These are phyloP conservation scores for Elsinoe fawcettii DNA, from an alignment of 2,329 filamentous ascomycete genomes.

Conservation along the genomic window DNA sequence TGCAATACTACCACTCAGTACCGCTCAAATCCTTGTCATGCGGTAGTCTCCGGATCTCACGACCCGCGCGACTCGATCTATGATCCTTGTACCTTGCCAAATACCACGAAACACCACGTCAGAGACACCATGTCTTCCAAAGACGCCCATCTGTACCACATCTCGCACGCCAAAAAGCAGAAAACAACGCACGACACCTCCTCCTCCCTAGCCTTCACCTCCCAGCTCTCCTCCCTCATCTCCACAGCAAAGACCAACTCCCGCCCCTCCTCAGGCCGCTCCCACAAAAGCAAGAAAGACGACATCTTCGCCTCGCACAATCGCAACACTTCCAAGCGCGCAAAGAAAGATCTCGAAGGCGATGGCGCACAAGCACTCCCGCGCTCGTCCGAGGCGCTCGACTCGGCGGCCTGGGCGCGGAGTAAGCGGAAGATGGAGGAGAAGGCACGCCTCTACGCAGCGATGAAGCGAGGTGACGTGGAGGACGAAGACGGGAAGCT, in stretches of 20 bases:
- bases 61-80: neutral
- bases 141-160: constrained; percentile 69
- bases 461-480: constrained; percentile 78
- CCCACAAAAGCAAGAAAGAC: constrained; percentile 50
- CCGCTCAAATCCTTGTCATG: neutral
- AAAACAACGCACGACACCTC: constrained; percentile 55
- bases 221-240: constrained; percentile 77
- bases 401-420: constrained; percentile 52
- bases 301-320: constrained; percentile 64
- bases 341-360: constrained; percentile 49
- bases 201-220: constrained; percentile 74
- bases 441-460: constrained; percentile 80
- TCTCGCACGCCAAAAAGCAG: constrained; percentile 58
- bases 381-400: constrained; percentile 55
- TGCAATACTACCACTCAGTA: neutral
- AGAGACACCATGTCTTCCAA: constrained; percentile 30
- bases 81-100: neutral
- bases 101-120: too few relatives aligned
- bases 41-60: neutral
- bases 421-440: constrained; percentile 78
- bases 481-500: constrained; percentile 56
- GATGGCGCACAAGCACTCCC: constrained; percentile 55
- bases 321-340: constrained; percentile 54
- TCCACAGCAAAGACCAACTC: constrained; percentile 35
- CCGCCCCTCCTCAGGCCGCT: constrained; percentile 40